A percentile compares a stretch with the other conserved stretches of the same genome.
Conservation (phyloP, 345 rosid species). For the Eucalyptus pauciflora region DNA sequence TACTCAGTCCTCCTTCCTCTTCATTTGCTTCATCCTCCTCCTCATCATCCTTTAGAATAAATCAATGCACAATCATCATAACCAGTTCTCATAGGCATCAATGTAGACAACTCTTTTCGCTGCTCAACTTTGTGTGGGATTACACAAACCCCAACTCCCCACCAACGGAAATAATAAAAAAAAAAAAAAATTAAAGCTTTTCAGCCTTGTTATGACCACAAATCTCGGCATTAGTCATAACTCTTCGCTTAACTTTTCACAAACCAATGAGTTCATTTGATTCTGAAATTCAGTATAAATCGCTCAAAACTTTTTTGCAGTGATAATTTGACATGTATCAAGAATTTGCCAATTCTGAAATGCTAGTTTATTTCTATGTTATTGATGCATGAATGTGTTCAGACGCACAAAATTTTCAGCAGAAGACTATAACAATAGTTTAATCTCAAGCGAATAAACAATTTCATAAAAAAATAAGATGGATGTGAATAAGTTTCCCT, state of each 20-base stretch:
- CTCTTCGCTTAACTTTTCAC: background rate
- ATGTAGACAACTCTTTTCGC: background rate
- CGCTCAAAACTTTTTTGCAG: background rate
- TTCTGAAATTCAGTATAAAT: background rate
- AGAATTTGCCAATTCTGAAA: background rate
- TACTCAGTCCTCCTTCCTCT: conserved; percentile 83
- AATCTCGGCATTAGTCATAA: background rate
- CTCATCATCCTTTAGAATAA: conserved; percentile 31
- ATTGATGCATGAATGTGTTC: background rate
- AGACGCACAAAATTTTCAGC: background rate
- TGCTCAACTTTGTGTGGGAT: background rate
- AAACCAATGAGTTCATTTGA: background rate
- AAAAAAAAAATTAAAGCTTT: background rate
- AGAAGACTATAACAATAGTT: background rate
- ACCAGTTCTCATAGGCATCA: background rate
- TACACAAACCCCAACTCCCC: background rate
- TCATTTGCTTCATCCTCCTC: conserved; percentile 75
- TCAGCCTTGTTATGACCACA: background rate
- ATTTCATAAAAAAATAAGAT: background rate
- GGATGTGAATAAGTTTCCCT: background rate
- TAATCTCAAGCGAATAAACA: background rate
- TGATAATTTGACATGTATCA: background rate
- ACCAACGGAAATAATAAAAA: background rate
- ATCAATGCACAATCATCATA: background rate
- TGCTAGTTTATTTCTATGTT: background rate